phyloP scores from a whole-genome alignment of 2,329 filamentous ascomycete genomes.

The Escovopsis sp. region DNA sequence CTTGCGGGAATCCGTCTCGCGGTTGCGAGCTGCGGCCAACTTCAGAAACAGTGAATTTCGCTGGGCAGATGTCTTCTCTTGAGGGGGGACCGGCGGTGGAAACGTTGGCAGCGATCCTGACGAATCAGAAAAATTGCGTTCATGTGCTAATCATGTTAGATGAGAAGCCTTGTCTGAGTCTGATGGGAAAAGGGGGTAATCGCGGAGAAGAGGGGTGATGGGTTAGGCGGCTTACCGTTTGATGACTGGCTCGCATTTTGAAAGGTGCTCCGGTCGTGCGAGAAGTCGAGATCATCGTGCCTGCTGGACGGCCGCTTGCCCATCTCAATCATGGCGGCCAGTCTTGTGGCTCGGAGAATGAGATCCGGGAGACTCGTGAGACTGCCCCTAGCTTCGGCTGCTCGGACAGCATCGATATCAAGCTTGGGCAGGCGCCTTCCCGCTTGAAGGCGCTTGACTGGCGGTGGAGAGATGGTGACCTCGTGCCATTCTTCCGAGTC shows the following conservation, averaged over 20 bases:
- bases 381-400: conserved; percentile 73
- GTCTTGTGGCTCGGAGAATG: conserved; percentile 71
- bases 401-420: conserved; percentile 67
- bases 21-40: no score
- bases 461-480: conserved; percentile 14
- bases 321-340: conserved; percentile 78
- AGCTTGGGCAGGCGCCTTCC: conserved; percentile 55
- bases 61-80: conserved; percentile 11
- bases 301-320: conserved; percentile 52
- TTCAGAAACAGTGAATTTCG: no score
- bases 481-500: conserved; percentile 22
- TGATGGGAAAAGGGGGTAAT: neutral
- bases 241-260: conserved; percentile 25
- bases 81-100: conserved; percentile 42
- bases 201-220: neutral
- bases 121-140: conserved; percentile 36
- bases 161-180: neutral
- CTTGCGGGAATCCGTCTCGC: no score
- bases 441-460: conserved; percentile 34
- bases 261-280: conserved; percentile 26
- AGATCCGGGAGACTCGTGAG: conserved; percentile 85
- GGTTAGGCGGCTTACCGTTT: conserved; percentile 16
- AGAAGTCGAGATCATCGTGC: conserved; percentile 37
- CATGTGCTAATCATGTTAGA: conserved; percentile 16
- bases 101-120: conserved; percentile 54